Evolutionary conservation across 805 yeast species (phyloP), one percentile per base, ranked within the genome.

Genomic region (Candida schatavii): DNA sequence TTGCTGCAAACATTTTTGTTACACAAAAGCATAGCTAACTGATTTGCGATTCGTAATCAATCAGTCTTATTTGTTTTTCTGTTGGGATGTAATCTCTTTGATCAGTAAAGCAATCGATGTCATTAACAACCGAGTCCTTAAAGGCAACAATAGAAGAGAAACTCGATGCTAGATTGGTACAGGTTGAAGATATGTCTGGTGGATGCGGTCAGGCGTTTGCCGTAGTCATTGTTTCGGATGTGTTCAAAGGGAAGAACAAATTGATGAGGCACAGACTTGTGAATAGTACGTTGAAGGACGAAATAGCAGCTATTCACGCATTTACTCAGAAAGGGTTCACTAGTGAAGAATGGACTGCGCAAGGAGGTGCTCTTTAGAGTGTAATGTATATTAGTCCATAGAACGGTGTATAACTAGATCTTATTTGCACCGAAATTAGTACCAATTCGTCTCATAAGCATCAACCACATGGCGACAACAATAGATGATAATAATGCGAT

Each of bases 131-230:
- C 1, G 73, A 68, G 3, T 46, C 61, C 11, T 64, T 85, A 40
- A 74, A 77, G 39, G 51, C 61, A 11, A 63, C 73, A 20, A 81
- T 85, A 39, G 66, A 70, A 35, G 74, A 74, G 14, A 61, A 84
- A 32, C 73, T 86, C n/a, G 66, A 68, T 18, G 88, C 93, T 26
- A 34, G 42, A 0, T 77, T 83, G 46, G 88, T 82, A 9, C 84
- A 82, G 52, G 89, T 87, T 5, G 83, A 77, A 46, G 95, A 87
- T 50, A 77, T 80, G 71, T 81, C 82, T 34, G 95, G 95, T 13
- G 99, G 99, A 1, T 93, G 99, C 65, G 99, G 99, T 4, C 97
- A 91, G 62, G 96, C 98, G 2, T 91, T 90, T 63, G 96, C 95
- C 29, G 96, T 89, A 26, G 77, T 87, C 5, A 90, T 95, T 21